Conservation (phyloP, 345 rosid species). For the Aethionema arabicum region DNA sequence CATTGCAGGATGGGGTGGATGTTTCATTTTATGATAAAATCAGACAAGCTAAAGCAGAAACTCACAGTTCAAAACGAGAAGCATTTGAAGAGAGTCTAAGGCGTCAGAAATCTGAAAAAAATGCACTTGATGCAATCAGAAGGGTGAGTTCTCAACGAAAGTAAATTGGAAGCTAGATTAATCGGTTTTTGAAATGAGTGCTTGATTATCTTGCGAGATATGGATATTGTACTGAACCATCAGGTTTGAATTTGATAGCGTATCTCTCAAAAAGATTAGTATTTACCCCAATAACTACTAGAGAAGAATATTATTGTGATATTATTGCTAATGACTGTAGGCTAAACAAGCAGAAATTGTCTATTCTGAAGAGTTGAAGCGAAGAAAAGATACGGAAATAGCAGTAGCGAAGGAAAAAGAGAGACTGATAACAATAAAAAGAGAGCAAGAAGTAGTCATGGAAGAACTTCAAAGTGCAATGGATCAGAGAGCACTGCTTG, state of each 20-base stretch:
- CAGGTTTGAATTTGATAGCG: constrained; percentile 9
- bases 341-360: constrained; percentile 56
- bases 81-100: constrained; percentile 60
- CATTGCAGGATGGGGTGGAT: constrained; percentile 61
- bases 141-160: constrained; percentile 48
- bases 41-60: constrained; percentile 53
- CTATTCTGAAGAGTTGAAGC: constrained; percentile 58
- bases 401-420: constrained; percentile 58
- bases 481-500: constrained; percentile 49
- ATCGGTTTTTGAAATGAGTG: constrained; percentile 5
- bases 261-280: constrained; percentile 18
- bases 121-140: constrained; percentile 60
- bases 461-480: constrained; percentile 49
- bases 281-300: constrained; percentile 3
- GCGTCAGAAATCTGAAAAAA: constrained; percentile 70
- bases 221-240: constrained; percentile 21
- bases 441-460: constrained; percentile 45
- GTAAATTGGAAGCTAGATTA: background rate
- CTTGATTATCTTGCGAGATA: constrained; percentile 8
- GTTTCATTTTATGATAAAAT: constrained; percentile 52
- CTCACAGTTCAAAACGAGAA: constrained; percentile 56
- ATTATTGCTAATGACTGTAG: constrained; percentile 37
- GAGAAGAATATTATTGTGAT: constrained; percentile 7
- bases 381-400: constrained; percentile 64
- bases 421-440: constrained; percentile 51